phyloP scores from a whole-genome alignment of 2,329 filamentous ascomycete species.

The Fusarium sp. region DNA sequence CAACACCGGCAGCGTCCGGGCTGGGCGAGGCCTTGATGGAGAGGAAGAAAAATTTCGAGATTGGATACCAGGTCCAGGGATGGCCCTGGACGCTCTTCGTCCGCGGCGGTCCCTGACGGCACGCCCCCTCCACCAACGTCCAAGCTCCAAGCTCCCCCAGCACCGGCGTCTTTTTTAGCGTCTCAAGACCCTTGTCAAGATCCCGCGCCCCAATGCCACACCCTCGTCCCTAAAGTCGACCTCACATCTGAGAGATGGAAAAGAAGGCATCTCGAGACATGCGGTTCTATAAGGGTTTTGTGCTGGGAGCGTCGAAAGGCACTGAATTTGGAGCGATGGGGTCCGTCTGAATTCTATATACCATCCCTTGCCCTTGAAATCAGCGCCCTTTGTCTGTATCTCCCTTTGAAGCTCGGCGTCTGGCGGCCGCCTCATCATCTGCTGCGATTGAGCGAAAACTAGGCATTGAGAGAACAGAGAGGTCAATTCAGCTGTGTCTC shows the following conservation, averaged over 20 bases:
- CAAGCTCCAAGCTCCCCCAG: conserved; percentile 44
- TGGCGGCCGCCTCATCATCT: conserved; percentile 13
- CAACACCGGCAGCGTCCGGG: conserved; percentile 47
- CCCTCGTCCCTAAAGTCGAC: conserved; percentile 50
- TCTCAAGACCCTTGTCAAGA: conserved; percentile 48
- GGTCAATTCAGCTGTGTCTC: conserved; percentile 28
- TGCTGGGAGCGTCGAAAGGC: conserved; percentile 6
- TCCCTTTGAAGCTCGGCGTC: conserved; percentile 10
- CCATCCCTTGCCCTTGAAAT: background rate
- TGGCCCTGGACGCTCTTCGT: conserved; percentile 37
- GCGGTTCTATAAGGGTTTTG: conserved; percentile 10
- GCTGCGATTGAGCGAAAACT: conserved; percentile 17
- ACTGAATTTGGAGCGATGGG: conserved; percentile 12
- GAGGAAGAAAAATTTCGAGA: conserved; percentile 48
- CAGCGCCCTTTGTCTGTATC: background rate
- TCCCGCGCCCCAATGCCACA: conserved; percentile 51
- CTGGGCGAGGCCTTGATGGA: conserved; percentile 43
- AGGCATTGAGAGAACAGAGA: conserved; percentile 30
- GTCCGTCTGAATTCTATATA: background rate
- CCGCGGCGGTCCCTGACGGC: conserved; percentile 26
- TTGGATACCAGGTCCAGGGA: conserved; percentile 47
- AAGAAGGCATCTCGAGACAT: conserved; percentile 35
- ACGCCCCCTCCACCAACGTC: conserved; percentile 46
- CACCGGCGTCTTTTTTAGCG: conserved; percentile 49
- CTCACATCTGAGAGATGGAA: conserved; percentile 42